These are phyloP conservation scores for Sisymbrium irio DNA, from an alignment of 345 rosid species.

Conservation along the genomic window DNA sequence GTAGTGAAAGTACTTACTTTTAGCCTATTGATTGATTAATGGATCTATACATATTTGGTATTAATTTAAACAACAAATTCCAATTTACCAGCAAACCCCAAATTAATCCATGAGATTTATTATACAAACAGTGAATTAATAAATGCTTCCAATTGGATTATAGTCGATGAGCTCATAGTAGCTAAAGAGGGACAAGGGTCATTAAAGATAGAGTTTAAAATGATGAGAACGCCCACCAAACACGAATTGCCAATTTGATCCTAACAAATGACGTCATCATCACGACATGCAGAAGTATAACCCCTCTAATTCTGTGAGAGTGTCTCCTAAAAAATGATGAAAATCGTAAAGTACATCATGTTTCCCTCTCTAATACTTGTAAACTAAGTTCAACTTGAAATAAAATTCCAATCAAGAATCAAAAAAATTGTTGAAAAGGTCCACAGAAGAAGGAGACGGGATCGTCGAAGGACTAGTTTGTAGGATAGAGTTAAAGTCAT, in stretches of 20 bases:
- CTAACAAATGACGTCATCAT: constrained; percentile 19
- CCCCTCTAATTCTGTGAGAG: constrained; percentile 2
- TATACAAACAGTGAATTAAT: constrained; percentile 4
- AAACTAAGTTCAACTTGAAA: constrained; percentile 5
- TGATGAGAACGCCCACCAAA: constrained; percentile 31
- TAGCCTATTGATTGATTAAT: constrained; percentile 5
- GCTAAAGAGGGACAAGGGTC: constrained; percentile 31
- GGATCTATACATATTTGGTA: neutral
- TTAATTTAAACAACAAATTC: neutral
- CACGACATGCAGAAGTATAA: neutral
- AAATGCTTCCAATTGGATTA: neutral
- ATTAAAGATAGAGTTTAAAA: constrained; percentile 16
- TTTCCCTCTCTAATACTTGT: neutral
- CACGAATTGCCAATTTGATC: constrained; percentile 22
- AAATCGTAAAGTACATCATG: neutral
- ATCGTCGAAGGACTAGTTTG: constrained; percentile 57
- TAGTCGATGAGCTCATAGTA: constrained; percentile 28
- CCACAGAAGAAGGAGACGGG: constrained; percentile 45
- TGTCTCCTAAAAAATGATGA: constrained; percentile 10
- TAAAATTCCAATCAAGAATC: constrained; percentile 40
- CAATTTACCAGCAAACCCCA: neutral
- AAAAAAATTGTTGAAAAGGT: constrained; percentile 66
- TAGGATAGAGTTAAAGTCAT: constrained; percentile 49
- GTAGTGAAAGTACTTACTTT: constrained; percentile 16
- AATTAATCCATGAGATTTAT: neutral